Base-by-base conservation (phyloP, 1,284 basidiomycete genomes). In the Phellopilus nigrolimitatus region DNA sequence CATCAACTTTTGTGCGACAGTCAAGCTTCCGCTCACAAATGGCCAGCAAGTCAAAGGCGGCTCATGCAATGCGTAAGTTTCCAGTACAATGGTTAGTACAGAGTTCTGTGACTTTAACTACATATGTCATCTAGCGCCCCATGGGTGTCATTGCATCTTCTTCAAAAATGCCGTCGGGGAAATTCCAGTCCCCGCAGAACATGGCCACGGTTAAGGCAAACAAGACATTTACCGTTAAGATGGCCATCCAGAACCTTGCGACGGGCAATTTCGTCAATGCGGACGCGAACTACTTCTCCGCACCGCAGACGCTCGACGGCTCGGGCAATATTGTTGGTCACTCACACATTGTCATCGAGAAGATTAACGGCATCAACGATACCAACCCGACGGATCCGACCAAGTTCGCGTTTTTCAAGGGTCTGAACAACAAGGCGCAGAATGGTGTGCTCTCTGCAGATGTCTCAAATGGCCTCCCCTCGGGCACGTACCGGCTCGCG, bases 351-450 rank as follows among this genome's bases (percentile, higher is more conserved):
- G 74, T 78, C 49, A 66, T 84, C 56, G 74, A 84, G 61, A 22
- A 62, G 54, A 62, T 84, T 53, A 52, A 61, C 34, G 67, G 71
- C 25, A 60, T 80, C 40, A 64, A 59, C n/a, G 68, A 71, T 55
- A 78, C 74, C 1, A 65, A 62, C 1, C 64, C 72, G n/a, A 65
- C 68, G n/a, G 69, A 82, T 63, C 75, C 80, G 6, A 68, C 60
- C 36, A 61, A 59, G 33, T 81, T 80, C 61, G 72, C 69, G 3
- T 84, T 82, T 69, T 84, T 82, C 78, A 79, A 80, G 68, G 81
- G 79, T 38, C 56, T 80, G 34, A 76, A 80, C 60, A 67, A 61
- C 21, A 68, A 70, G 8, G 68, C 66, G 27, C 59, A 60, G 28
- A 70, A 72, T 53, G 80, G 80, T 24, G 59, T 76, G 7, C 67